Evolutionary conservation across 257 asterid genomes (phyloP).

Genomic region (Paulownia fortunei): DNA sequence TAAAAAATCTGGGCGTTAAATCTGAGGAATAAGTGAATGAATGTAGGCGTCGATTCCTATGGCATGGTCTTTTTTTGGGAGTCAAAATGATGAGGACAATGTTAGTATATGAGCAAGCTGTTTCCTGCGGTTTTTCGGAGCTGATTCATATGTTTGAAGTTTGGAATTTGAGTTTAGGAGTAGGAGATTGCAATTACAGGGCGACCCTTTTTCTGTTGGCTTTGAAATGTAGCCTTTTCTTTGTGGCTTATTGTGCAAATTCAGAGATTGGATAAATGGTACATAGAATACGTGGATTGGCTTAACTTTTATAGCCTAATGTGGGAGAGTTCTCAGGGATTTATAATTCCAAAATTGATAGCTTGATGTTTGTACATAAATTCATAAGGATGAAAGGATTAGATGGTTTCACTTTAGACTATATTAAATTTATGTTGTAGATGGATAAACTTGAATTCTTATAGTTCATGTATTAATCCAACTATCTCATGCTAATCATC

Average conservation of each 20-base stretch:
- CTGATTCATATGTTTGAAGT: background rate
- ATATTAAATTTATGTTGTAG: background rate
- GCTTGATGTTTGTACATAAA: background rate
- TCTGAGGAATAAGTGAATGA: constrained; percentile 9
- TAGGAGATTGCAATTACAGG: background rate
- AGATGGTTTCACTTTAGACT: too few relatives aligned
- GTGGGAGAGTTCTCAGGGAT: background rate
- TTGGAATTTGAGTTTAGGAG: background rate
- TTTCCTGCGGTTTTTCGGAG: background rate
- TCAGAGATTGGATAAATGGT: background rate
- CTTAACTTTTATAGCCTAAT: background rate
- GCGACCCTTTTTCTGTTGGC: too few relatives aligned
- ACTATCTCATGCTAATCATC: background rate
- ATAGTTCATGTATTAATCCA: background rate
- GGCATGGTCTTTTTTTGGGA: background rate
- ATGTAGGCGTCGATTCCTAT: background rate
- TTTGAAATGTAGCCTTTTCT: background rate
- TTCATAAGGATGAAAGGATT: background rate
- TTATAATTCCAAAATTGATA: too few relatives aligned
- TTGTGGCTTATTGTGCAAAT: background rate
- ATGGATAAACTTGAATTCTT: background rate
- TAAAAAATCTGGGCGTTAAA: background rate
- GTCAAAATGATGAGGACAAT: background rate
- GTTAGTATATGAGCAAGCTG: constrained; percentile 21
- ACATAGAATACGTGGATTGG: background rate